phyloP scores from a whole-genome alignment of 352 stramenopile genomes.

The Globisporangium barbulae region DNA sequence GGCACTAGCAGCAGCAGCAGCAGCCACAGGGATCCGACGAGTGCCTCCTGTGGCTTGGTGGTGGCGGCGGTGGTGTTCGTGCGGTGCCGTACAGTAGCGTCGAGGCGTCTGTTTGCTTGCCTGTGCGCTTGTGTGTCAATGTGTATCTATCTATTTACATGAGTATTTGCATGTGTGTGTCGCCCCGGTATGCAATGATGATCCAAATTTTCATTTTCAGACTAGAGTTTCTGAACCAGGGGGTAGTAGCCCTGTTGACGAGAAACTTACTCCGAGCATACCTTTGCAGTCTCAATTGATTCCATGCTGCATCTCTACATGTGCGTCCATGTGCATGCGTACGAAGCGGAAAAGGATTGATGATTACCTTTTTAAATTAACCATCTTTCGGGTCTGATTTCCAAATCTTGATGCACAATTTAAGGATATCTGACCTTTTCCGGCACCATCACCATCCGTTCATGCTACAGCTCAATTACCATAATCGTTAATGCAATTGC shows the following conservation, averaged over 20 bases:
- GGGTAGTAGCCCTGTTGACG: slow-evolving; percentile 86
- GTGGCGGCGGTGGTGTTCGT: neutral
- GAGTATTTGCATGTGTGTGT: slow-evolving; percentile 3
- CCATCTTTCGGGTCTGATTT: slow-evolving; percentile 92
- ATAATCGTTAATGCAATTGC: neutral
- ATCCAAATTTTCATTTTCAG: slow-evolving; percentile 80
- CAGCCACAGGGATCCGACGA: neutral
- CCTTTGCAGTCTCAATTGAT: slow-evolving; percentile 16
- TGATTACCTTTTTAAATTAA: slow-evolving; percentile 81
- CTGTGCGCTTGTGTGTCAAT: neutral
- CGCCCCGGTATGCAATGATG: slow-evolving; percentile 62
- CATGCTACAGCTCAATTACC: neutral
- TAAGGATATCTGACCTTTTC: slow-evolving; percentile 80
- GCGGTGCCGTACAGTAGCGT: neutral
- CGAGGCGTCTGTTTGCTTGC: neutral
- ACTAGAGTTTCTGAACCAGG: slow-evolving; percentile 91
- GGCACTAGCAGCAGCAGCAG: neutral
- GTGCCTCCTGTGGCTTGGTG: neutral
- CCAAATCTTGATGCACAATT: slow-evolving; percentile 77
- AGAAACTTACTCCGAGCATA: slow-evolving; percentile 77
- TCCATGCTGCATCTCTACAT: slow-evolving; percentile 5
- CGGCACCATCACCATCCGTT: neutral
- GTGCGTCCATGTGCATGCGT: slow-evolving; percentile 3
- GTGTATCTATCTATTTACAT: neutral
- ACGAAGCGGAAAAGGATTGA: slow-evolving; percentile 48